Evolutionary conservation across 106 monocot genomes (phyloP).

Genomic region (Cymbidium sinense): DNA sequence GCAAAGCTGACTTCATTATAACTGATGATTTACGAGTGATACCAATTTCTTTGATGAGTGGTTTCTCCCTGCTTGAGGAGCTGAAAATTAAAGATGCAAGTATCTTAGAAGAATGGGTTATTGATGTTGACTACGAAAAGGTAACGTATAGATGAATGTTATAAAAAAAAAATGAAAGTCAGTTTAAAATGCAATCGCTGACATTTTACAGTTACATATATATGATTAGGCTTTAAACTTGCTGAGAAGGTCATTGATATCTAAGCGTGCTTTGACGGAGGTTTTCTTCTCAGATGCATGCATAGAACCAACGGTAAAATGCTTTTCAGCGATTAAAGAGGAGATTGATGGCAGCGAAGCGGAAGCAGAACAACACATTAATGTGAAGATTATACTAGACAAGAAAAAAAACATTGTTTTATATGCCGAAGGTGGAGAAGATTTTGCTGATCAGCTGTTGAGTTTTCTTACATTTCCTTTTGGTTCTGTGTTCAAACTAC

Average conservation of each 20-base stretch:
- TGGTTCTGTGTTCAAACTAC: neutral
- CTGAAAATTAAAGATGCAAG: neutral
- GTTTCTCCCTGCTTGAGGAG: neutral
- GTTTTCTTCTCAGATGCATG: neutral
- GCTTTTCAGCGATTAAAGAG: neutral
- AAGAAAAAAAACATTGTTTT: neutral
- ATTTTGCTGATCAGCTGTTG: neutral
- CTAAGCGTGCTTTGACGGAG: neutral
- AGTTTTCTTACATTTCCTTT: neutral
- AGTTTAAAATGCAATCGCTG: too few relatives aligned
- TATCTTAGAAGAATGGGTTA: conserved; percentile 3
- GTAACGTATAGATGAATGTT: neutral
- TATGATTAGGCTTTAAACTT: neutral
- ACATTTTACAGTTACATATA: too few relatives aligned
- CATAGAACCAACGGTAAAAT: neutral
- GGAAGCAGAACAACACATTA: neutral
- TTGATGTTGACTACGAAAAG: conserved; percentile 4
- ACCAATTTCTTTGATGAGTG: neutral
- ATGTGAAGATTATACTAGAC: neutral
- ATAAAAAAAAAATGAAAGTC: too few relatives aligned
- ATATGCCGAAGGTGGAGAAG: neutral
- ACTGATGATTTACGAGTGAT: conserved; percentile 22
- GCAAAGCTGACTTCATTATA: neutral
- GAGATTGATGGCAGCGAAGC: neutral
- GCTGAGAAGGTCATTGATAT: neutral